These are phyloP conservation scores for Penicillium sp. DNA, from an alignment of 2,329 filamentous ascomycete genomes.

Conservation along the genomic window DNA sequence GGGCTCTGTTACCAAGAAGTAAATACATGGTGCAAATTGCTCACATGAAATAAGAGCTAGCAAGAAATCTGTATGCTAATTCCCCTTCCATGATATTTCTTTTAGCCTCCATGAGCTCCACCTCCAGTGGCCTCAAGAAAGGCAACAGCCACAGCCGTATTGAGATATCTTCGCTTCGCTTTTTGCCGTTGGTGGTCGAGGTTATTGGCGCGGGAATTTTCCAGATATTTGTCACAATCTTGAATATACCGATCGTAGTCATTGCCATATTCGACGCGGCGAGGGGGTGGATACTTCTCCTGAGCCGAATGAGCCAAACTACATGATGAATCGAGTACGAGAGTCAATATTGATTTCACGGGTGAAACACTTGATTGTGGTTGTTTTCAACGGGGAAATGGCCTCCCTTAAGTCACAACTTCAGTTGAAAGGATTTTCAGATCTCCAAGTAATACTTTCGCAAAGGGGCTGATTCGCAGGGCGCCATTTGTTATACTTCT, in stretches of 20 bases:
- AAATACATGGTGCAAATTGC: not conserved
- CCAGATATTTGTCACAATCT: slow-evolving; percentile 1
- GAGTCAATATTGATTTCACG: not conserved
- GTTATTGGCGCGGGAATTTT: not conserved
- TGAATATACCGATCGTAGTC: slow-evolving; percentile 5
- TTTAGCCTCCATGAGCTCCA: slow-evolving; percentile 9
- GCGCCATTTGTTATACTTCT: not conserved
- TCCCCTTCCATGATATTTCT: not conserved
- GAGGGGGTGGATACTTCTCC: slow-evolving; percentile 2
- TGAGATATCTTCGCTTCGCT: not conserved
- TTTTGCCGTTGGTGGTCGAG: not conserved
- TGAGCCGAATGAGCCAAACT: slow-evolving; percentile 6
- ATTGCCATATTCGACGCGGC: slow-evolving; percentile 1
- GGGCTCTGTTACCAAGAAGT: too few relatives aligned
- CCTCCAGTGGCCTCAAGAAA: not conserved
- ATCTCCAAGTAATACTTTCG: not conserved
- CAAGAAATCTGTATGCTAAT: not conserved
- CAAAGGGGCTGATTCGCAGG: not conserved
- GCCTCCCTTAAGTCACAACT: not conserved
- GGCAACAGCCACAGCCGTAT: not conserved
- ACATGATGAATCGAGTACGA: slow-evolving; percentile 8
- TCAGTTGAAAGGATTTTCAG: not conserved
- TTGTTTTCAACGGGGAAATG: not conserved
- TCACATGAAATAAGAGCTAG: not conserved
- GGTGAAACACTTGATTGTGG: not conserved